A percentile compares a stretch with the other conserved stretches of the same genome.
phyloP scores from a whole-genome alignment of 2,329 filamentous ascomycete genomes.

The Septoria petroselini region DNA sequence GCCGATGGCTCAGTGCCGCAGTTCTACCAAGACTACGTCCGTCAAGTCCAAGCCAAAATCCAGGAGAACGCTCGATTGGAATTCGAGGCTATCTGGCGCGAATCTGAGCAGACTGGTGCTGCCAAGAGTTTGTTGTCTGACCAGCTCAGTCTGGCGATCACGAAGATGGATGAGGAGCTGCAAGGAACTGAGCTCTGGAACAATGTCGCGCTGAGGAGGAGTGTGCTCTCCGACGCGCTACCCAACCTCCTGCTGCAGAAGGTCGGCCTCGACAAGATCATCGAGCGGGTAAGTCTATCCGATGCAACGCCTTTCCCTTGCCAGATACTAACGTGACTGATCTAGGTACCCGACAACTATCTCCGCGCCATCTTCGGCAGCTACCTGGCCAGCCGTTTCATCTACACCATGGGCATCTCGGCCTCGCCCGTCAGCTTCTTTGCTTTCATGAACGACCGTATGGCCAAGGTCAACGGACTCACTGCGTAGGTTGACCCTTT shows the following conservation, averaged over 20 bases:
- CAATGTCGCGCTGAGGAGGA: conserved; percentile 71
- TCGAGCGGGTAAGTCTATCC: conserved; percentile 62
- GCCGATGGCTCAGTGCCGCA: conserved; percentile 74
- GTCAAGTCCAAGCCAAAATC: conserved; percentile 85
- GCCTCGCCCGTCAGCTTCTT: conserved; percentile 98
- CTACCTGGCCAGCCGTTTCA: conserved; percentile 89
- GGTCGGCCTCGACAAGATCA: conserved; percentile 85
- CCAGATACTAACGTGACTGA: neutral
- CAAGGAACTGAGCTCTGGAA: conserved; percentile 91
- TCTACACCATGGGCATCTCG: conserved; percentile 89
- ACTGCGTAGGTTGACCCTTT: neutral
- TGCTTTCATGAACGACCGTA: conserved; percentile 66
- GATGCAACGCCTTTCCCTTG: neutral
- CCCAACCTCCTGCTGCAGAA: conserved; percentile 80
- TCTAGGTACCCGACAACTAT: conserved; percentile 79
- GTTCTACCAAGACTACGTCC: conserved; percentile 93
- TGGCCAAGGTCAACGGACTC: conserved; percentile 33
- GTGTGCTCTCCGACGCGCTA: conserved; percentile 79
- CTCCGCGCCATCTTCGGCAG: conserved; percentile 93
- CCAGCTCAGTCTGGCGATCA: conserved; percentile 86
- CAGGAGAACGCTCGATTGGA: conserved; percentile 87
- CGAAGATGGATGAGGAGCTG: conserved; percentile 92
- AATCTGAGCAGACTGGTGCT: conserved; percentile 77
- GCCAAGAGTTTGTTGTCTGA: conserved; percentile 86
- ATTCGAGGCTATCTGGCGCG: conserved; percentile 97